Conservation (phyloP, 495 filamentous ascomycete species). For the Lasiosphaeria miniovina region DNA sequence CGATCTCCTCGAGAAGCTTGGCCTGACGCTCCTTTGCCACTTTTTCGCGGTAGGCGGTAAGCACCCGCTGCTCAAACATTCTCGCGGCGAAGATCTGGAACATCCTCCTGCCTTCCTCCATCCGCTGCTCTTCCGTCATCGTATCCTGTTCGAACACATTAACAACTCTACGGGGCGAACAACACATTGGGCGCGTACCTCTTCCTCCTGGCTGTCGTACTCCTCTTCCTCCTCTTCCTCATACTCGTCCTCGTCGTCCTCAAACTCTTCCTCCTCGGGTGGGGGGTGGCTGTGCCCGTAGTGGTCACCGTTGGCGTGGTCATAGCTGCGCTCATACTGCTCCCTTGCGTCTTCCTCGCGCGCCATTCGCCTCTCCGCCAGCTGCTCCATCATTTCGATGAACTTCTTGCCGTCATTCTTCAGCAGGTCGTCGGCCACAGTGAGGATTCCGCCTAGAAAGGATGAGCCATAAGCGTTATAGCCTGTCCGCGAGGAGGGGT, state of each 20-base stretch:
- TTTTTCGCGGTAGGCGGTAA: constrained; percentile 96
- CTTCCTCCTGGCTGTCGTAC: constrained; percentile 85
- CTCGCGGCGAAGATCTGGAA: constrained; percentile 99
- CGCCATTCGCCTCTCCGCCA: constrained; percentile 95
- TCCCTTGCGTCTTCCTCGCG: constrained; percentile 88
- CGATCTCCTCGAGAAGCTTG: constrained; percentile 86
- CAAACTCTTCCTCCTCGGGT: constrained; percentile 71
- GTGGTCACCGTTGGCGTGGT: constrained; percentile 45
- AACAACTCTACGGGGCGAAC: constrained; percentile 21
- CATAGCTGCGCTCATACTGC: constrained; percentile 61
- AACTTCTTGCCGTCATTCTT: constrained; percentile 99
- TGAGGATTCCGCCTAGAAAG: constrained; percentile 88
- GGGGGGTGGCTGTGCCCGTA: constrained; percentile 47
- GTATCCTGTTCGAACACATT: constrained; percentile 62
- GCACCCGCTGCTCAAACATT: constrained; percentile 98
- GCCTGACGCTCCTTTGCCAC: constrained; percentile 88
- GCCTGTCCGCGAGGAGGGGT: constrained; percentile 32
- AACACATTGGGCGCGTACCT: constrained; percentile 37
- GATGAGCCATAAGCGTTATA: constrained; percentile 43
- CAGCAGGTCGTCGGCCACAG: constrained; percentile 94
- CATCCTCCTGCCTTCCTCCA: constrained; percentile 98
- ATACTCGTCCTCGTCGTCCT: constrained; percentile 61
- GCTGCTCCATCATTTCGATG: constrained; percentile 99
- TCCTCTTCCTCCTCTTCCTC: constrained; percentile 86
- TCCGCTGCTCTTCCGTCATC: constrained; percentile 97